A percentile compares a stretch with the other conserved stretches of the same genome.
These are phyloP conservation scores for Phytopythium chamaehyphon DNA, from an alignment of 352 stramenopile genomes.

Conservation along the genomic window DNA sequence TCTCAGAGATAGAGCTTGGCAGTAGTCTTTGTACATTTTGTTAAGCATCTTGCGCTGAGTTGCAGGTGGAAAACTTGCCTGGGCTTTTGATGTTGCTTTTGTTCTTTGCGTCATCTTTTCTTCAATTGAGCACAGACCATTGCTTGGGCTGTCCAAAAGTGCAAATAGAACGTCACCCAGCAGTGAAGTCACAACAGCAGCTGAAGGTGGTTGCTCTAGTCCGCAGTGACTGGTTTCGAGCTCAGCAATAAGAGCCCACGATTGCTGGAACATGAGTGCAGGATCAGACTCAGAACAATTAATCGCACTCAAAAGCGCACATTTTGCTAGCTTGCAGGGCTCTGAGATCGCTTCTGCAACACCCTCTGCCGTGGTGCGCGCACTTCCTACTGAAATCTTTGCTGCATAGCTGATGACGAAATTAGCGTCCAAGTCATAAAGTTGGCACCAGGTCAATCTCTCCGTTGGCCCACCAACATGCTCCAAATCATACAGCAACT, in stretches of 20 bases:
- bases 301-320: too few relatives aligned
- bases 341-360: too few relatives aligned
- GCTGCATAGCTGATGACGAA: neutral
- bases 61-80: constrained; percentile 18
- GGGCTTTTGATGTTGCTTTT: too few relatives aligned
- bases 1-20: constrained; percentile 24
- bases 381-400: neutral
- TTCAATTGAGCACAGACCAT: constrained; percentile 4
- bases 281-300: too few relatives aligned
- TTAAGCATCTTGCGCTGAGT: constrained; percentile 57
- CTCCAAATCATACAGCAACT: constrained; percentile 26
- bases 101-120: too few relatives aligned
- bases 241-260: constrained; percentile 53
- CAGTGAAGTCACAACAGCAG: constrained; percentile 11
- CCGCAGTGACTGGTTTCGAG: constrained; percentile 15
- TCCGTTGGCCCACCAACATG: constrained; percentile 32
- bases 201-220: neutral
- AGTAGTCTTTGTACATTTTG: constrained; percentile 62
- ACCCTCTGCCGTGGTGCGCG: neutral
- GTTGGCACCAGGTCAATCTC: constrained; percentile 13
- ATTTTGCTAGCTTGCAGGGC: too few relatives aligned
- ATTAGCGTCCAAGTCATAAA: constrained; percentile 21
- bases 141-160: constrained; percentile 28
- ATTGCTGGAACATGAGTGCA: constrained; percentile 31
- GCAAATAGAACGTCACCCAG: constrained; percentile 35